A percentile compares a stretch with the other conserved stretches of the same genome.
Conservation (phyloP, 129 eudicot species). For the Erigeron canadensis region DNA sequence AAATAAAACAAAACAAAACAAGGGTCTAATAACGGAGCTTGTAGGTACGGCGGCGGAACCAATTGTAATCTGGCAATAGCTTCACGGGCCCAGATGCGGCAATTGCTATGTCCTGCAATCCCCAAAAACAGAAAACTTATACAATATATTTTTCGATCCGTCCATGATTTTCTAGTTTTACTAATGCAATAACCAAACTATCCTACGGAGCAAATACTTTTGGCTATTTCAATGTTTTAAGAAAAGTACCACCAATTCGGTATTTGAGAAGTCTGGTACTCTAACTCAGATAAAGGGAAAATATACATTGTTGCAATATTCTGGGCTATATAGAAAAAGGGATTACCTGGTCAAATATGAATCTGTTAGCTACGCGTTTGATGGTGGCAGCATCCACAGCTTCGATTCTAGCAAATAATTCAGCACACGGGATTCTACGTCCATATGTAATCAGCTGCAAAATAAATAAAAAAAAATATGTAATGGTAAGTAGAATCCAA, state of each 20-base stretch:
- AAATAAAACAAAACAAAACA: conserved; percentile 3
- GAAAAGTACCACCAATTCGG: neutral
- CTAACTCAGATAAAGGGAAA: neutral
- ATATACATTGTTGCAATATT: neutral
- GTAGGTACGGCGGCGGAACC: conserved; percentile 98
- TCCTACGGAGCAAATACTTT: neutral
- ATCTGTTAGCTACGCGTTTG: conserved; percentile 88
- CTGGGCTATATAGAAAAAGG: neutral
- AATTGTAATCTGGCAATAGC: conserved; percentile 87
- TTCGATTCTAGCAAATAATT: conserved; percentile 92
- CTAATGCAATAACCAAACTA: neutral
- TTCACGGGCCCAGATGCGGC: conserved; percentile 84
- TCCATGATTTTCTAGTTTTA: neutral
- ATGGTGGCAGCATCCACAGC: conserved; percentile 79
- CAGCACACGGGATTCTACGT: conserved; percentile 87
- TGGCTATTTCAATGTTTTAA: neutral
- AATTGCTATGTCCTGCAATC: conserved; percentile 78
- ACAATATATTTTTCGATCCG: neutral
- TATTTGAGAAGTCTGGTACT: neutral
- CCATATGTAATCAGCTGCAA: conserved; percentile 91
- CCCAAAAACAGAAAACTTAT: conserved; percentile 4
- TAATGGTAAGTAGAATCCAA: neutral
- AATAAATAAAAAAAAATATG: neutral
- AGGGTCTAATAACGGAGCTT: conserved; percentile 74
- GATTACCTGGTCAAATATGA: conserved; percentile 72